A percentile compares a stretch with the other conserved stretches of the same genome.
Conservation (phyloP, 176 grass and related monocot species). For the Paspalum vaginatum region DNA sequence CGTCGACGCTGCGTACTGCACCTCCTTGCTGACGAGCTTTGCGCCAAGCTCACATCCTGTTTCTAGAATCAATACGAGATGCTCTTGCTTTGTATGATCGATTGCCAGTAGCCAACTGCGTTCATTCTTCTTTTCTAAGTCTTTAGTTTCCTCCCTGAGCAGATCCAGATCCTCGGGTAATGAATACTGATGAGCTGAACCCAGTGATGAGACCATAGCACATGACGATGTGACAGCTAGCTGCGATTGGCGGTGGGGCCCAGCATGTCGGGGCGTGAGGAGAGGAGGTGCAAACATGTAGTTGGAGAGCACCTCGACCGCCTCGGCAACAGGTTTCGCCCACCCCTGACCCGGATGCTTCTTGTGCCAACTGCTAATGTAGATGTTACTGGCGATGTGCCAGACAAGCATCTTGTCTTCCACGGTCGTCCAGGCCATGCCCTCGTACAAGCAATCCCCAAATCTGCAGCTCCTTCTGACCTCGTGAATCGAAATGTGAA, state of each 20-base stretch:
- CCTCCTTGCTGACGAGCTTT: too few relatives aligned
- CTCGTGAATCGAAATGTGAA: too few relatives aligned
- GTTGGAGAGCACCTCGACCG: background rate
- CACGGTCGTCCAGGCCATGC: background rate
- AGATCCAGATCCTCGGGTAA: background rate
- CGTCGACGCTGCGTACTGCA: too few relatives aligned
- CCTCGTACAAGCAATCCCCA: background rate
- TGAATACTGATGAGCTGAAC: background rate
- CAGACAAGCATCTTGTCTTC: background rate
- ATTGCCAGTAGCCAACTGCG: too few relatives aligned
- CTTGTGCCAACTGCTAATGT: background rate
- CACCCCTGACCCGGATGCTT: background rate
- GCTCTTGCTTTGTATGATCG: too few relatives aligned
- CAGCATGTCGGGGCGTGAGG: background rate
- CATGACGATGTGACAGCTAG: too few relatives aligned
- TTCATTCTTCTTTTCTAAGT: too few relatives aligned
- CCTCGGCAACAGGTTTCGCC: background rate
- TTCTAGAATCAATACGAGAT: too few relatives aligned
- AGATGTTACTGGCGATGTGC: background rate
- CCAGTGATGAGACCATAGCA: too few relatives aligned
- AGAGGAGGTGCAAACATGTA: background rate
- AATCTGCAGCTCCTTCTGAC: background rate
- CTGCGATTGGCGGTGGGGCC: background rate
- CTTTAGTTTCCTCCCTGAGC: too few relatives aligned
- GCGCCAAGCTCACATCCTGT: too few relatives aligned